Evolutionary conservation across 1,284 basidiomycete genomes (phyloP), one percentile per base, ranked within the genome.

Genomic region (Moesziomyces antarcticus): DNA sequence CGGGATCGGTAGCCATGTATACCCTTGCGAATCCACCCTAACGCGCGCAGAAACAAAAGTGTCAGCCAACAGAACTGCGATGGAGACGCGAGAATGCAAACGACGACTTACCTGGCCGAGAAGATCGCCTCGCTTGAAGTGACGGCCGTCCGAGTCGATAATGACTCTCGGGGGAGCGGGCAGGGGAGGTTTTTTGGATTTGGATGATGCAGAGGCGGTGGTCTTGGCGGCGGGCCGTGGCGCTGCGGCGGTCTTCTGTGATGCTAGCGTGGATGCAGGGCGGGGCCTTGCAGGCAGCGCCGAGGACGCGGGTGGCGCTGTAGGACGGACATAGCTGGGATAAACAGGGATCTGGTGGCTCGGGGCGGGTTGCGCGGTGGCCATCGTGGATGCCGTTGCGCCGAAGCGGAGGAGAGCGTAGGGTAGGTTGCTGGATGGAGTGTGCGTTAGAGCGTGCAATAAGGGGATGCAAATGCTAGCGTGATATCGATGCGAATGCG

Each of bases 21-120:
- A 85, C 84, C 44, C 83, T 69, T 13, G 82, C 78, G 47, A 82
- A 82, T 41, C 85, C 81, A 30, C 85, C 85, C 82, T 86, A 62
- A 10, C 8, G 21, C 18, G 42, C 30, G 24, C 47, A 25, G 37
- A 45, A 16, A 47, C 5, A 11, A 33, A 33, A 22, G 27, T 25
- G 21, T 42, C 21, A 52, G 41, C 25, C 3, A 37, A 6, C 16
- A 14, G n/a, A 5, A 11, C 13, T 8, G 13, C 20, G 27, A 21
- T 6, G 20, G 4, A 40, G 14, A 22, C 10, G 41, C 18, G 24
- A 7, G 42, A 22, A 21, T 35, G 41, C 10, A 37, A 33, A 21
- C 21, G 48, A 14, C 14, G 14, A 61, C 74, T 56, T 56, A 76
- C 74, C 60, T 78, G 77, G 24, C 81, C 81, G 10, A 82, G 69